Conservation (phyloP, 2,329 filamentous ascomycete species). For the Claviceps sp. region DNA sequence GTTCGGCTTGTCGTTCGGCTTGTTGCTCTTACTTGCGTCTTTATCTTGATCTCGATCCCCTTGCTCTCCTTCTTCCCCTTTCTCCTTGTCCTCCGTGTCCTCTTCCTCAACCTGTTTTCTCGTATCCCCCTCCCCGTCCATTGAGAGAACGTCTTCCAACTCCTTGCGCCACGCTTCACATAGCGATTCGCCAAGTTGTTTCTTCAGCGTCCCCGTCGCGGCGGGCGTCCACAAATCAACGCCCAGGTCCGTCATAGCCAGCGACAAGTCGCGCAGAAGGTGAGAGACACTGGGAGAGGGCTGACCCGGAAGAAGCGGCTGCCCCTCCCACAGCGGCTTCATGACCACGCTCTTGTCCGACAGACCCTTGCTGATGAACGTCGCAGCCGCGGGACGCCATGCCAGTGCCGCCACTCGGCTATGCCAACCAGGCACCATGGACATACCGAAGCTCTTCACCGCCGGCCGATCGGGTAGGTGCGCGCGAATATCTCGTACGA, state of each 20-base stretch:
- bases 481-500: slow-evolving; percentile 60
- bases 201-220: slow-evolving; percentile 51
- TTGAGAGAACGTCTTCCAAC: slow-evolving; percentile 18
- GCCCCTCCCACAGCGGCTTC: slow-evolving; percentile 66
- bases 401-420: slow-evolving; percentile 42
- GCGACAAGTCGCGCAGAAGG: slow-evolving; percentile 52
- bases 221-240: slow-evolving; percentile 69
- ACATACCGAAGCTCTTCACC: slow-evolving; percentile 42
- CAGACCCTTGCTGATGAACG: slow-evolving; percentile 29
- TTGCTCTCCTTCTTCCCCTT: slow-evolving; percentile 5
- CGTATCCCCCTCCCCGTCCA: slow-evolving; percentile 4
- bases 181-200: slow-evolving; percentile 36
- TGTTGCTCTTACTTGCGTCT: not conserved
- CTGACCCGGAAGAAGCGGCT: slow-evolving; percentile 60
- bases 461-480: slow-evolving; percentile 42
- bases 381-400: slow-evolving; percentile 32
- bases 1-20: slow-evolving; percentile 5
- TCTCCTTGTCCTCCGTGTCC: slow-evolving; percentile 2
- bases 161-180: slow-evolving; percentile 32
- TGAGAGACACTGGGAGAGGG: slow-evolving; percentile 63
- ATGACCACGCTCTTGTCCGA: slow-evolving; percentile 39
- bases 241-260: slow-evolving; percentile 56
- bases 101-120: slow-evolving; percentile 1
- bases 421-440: slow-evolving; percentile 52
- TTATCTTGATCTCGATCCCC: not conserved